A percentile compares a stretch with the other conserved stretches of the same genome.
Conservation (phyloP, 306 rosid species). For the Dicorynia guianensis region DNA sequence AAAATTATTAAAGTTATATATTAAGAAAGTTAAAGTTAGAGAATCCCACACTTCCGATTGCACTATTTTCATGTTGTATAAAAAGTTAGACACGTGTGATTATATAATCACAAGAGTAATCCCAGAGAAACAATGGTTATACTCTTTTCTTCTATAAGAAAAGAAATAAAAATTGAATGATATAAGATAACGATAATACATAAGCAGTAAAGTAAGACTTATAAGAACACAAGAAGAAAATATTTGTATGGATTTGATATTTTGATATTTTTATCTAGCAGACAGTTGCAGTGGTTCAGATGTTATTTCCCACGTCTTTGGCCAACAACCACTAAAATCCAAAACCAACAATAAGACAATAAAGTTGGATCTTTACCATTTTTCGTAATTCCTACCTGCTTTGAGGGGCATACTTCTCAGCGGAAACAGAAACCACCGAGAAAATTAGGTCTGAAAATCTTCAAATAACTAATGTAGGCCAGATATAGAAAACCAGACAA, state of each 20-base stretch:
- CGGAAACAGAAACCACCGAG: conserved; percentile 32
- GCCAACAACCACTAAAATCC: conserved; percentile 37
- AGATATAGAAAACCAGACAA: not conserved
- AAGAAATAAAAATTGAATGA: too few species aligned
- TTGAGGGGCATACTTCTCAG: not conserved
- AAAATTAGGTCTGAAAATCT: not conserved
- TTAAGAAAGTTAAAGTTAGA: too few species aligned
- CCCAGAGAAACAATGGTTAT: too few species aligned
- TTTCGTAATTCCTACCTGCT: not conserved
- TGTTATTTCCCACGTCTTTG: conserved; percentile 1
- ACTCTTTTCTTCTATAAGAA: too few species aligned
- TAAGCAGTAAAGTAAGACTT: too few species aligned
- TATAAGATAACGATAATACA: too few species aligned
- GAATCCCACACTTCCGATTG: too few species aligned
- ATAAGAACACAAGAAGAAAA: not conserved
- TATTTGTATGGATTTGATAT: not conserved
- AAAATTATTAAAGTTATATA: too few species aligned
- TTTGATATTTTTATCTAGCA: not conserved
- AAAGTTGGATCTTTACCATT: not conserved
- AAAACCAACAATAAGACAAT: conserved; percentile 24
- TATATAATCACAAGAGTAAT: too few species aligned
- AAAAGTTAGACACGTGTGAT: too few species aligned
- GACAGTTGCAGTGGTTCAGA: not conserved
- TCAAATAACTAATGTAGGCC: not conserved
- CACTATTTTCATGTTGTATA: too few species aligned